phyloP scores from a whole-genome alignment of 164 flowering plant genomes.

The Cinnamomum micranthum region DNA sequence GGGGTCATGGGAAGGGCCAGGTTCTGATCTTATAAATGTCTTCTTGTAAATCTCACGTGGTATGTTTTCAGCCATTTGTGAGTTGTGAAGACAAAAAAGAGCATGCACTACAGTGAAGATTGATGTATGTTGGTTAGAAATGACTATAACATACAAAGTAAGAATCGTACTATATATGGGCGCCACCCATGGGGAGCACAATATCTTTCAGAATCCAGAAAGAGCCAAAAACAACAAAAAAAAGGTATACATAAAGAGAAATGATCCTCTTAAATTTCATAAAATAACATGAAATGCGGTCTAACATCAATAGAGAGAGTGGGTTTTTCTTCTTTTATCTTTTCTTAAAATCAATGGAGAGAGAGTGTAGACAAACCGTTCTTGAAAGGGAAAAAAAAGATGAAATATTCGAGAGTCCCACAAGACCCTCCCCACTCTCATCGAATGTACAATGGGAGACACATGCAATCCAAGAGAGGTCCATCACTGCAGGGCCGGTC shows the following conservation, averaged over 20 bases:
- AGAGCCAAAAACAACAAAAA: constrained; percentile 17
- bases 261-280: neutral
- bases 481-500: neutral
- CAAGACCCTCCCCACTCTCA: neutral
- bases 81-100: neutral
- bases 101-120: neutral
- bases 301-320: neutral
- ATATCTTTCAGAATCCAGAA: constrained; percentile 17
- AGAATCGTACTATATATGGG: neutral
- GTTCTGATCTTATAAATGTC: too few relatives aligned
- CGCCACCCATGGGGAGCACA: constrained; percentile 11
- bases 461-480: neutral
- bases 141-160: neutral
- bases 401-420: neutral
- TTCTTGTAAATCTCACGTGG: too few relatives aligned
- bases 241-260: constrained; percentile 12
- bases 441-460: neutral
- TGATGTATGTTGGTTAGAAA: neutral
- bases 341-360: neutral
- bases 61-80: too few relatives aligned
- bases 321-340: neutral
- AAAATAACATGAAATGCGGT: neutral
- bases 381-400: too few relatives aligned
- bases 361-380: neutral
- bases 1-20: too few relatives aligned